Conservation (phyloP, 2,329 filamentous ascomycete genomes). For the Ceratocystiopsis brevicomis region DNA sequence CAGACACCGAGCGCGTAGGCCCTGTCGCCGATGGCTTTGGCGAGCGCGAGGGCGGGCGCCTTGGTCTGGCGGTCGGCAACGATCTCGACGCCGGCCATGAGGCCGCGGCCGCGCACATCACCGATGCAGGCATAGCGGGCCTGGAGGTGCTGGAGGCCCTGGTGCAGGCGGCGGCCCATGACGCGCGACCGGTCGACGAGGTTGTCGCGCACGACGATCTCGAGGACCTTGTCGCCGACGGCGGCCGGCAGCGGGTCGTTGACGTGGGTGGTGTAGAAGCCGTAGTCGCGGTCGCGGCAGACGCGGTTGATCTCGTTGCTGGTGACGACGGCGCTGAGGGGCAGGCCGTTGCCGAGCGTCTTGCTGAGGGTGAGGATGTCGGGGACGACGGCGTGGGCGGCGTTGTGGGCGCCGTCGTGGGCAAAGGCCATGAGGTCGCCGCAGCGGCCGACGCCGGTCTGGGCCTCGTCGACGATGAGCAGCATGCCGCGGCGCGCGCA, state of each 20-base stretch:
- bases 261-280: constrained; percentile 42
- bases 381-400: constrained; percentile 16
- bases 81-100: constrained; percentile 41
- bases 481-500: constrained; percentile 37
- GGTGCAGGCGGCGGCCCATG: constrained; percentile 26
- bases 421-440: constrained; percentile 41
- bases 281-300: constrained; percentile 28
- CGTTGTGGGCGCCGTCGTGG: constrained; percentile 14
- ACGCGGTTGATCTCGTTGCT: constrained; percentile 30
- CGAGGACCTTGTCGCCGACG: constrained; percentile 41
- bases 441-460: constrained; percentile 36
- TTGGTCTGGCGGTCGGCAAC: constrained; percentile 29
- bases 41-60: constrained; percentile 26
- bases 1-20: constrained; percentile 29
- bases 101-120: constrained; percentile 38
- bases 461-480: constrained; percentile 40
- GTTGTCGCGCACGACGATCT: constrained; percentile 37
- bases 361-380: constrained; percentile 34
- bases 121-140: constrained; percentile 40
- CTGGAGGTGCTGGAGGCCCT: constrained; percentile 26
- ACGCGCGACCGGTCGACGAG: constrained; percentile 26
- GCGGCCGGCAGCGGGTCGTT: constrained; percentile 43
- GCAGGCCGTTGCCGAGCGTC: constrained; percentile 31
- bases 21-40: constrained; percentile 18
- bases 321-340: constrained; percentile 37